Evolutionary conservation across 2,329 filamentous ascomycete species (phyloP), one percentile per base, ranked within the genome.

Genomic region (Aspergillus cejpii): DNA sequence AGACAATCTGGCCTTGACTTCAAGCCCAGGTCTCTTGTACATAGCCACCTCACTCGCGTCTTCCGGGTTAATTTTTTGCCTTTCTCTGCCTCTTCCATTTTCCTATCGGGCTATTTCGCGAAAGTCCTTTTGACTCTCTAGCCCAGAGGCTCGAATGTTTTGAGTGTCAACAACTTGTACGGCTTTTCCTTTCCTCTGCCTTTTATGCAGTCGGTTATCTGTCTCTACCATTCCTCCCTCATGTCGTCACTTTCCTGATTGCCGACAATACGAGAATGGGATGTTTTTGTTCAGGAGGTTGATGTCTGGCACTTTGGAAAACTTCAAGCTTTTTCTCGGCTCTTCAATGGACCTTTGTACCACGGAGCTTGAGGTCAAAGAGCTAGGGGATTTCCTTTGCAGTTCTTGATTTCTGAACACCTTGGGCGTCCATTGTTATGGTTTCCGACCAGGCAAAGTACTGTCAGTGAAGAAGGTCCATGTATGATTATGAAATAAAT

Each of bases 401-500:
- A 24, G 23, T 24, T 24, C 5, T 8, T 5, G 23, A 8, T 24
- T 24, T 28, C 21, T 17, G 28, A 29, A 14, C 31, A 11, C 15
- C 5, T 15, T 19, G 31, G 31, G 11, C 31, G 31, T 17, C 17
- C 14, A 31, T 34, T 27, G 21, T 29, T 19, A 24, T 37, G 20
- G 38, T 28, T 37, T 24, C 23, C 8, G 8, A 8, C 23, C 8
- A 8, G 27, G 19, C 29, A 48, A 34, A 20, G 17, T n/a, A 20
- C 17, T n/a, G 15, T 19, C 7, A 17, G 31, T 17, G 31, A 15
- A 20, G 31, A 44, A 48, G 47, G 47, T 45, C 44, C 49, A 49
- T 66, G 62, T 66, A 66, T 61, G 62, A 66, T 65, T 63, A 65
- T 52, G 62, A 66, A 59, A 58, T 55, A 58, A 63, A 66, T 54